A percentile compares a stretch with the other conserved stretches of the same genome.
These are phyloP conservation scores for Thielaviopsis punctulata DNA, from an alignment of 2,329 filamentous ascomycete species.

Conservation along the genomic window DNA sequence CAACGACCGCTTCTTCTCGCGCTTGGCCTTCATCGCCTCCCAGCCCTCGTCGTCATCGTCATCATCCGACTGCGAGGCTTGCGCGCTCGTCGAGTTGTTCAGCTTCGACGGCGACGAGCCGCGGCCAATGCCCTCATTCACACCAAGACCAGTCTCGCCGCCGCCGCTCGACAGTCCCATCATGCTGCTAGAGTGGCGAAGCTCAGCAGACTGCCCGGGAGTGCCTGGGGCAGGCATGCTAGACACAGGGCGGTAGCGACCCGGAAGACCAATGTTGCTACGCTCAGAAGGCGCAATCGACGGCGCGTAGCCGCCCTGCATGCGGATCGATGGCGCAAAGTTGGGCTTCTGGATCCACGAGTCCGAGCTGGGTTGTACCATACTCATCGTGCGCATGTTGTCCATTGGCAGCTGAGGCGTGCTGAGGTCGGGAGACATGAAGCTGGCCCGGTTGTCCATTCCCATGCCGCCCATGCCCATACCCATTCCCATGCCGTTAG, in stretches of 20 bases:
- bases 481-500: constrained; percentile 15
- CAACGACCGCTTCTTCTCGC: constrained; percentile 48
- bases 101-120: constrained; percentile 15
- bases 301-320: constrained; percentile 51
- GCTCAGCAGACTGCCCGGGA: constrained; percentile 15
- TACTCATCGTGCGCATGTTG: constrained; percentile 58
- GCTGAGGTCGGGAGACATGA: constrained; percentile 29
- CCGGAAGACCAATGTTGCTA: constrained; percentile 80
- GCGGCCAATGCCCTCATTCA: constrained; percentile 24
- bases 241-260: constrained; percentile 80
- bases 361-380: constrained; percentile 53
- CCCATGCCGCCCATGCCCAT: constrained; percentile 18
- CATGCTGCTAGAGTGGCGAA: constrained; percentile 5
- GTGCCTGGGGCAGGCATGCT: constrained; percentile 28
- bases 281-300: constrained; percentile 93
- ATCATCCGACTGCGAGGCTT: constrained; percentile 23
- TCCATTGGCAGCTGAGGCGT: constrained; percentile 28
- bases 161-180: constrained; percentile 14
- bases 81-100: constrained; percentile 22
- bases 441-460: constrained; percentile 29
- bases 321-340: constrained; percentile 33
- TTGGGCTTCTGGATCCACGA: constrained; percentile 34
- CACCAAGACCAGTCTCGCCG: constrained; percentile 16
- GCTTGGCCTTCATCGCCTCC: constrained; percentile 53
- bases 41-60: constrained; percentile 52